Evolutionary conservation across 2,329 filamentous ascomycete genomes (phyloP).

Genomic region (Neocucurbitaria cava): DNA sequence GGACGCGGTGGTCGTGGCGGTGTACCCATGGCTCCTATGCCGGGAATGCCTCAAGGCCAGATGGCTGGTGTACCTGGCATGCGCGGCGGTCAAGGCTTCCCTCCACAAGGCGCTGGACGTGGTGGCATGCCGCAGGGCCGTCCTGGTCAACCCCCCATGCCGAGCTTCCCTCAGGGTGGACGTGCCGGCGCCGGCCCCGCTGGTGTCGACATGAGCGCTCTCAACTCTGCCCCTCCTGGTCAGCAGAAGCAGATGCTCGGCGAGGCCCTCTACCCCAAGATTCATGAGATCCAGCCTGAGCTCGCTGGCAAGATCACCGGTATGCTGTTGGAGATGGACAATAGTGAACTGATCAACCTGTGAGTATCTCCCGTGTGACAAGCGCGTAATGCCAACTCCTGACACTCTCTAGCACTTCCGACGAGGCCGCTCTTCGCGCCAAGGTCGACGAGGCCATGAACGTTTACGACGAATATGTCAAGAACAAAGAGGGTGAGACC

Average conservation of each 20-base stretch:
- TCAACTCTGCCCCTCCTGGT: slow-evolving; percentile 63
- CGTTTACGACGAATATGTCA: slow-evolving; percentile 99
- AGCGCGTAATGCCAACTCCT: slow-evolving; percentile 25
- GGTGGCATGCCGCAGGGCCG: slow-evolving; percentile 39
- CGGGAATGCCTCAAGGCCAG: slow-evolving; percentile 73
- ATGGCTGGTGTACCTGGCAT: slow-evolving; percentile 59
- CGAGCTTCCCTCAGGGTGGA: slow-evolving; percentile 42
- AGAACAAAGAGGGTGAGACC: slow-evolving; percentile 68
- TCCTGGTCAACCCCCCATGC: slow-evolving; percentile 39
- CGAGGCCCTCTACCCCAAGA: slow-evolving; percentile 98
- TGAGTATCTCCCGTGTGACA: slow-evolving; percentile 64
- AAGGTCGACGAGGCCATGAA: slow-evolving; percentile 98
- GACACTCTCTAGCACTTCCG: slow-evolving; percentile 72
- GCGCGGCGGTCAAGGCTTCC: slow-evolving; percentile 51
- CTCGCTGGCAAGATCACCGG: slow-evolving; percentile 99
- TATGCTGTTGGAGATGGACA: slow-evolving; percentile 99
- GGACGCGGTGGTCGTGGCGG: slow-evolving; percentile 68
- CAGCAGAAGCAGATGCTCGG: slow-evolving; percentile 99
- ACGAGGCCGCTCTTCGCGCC: slow-evolving; percentile 84
- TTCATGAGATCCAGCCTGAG: slow-evolving; percentile 90
- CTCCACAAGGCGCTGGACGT: slow-evolving; percentile 48
- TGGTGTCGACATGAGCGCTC: slow-evolving; percentile 59
- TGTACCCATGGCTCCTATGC: slow-evolving; percentile 66
- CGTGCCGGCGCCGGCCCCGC: slow-evolving; percentile 30
- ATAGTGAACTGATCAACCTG: slow-evolving; percentile 90